Percentiles rank a stretch among this genome's conserved stretches.
phyloP scores from a whole-genome alignment of 345 rosid species.

The Lepidium didymum region DNA sequence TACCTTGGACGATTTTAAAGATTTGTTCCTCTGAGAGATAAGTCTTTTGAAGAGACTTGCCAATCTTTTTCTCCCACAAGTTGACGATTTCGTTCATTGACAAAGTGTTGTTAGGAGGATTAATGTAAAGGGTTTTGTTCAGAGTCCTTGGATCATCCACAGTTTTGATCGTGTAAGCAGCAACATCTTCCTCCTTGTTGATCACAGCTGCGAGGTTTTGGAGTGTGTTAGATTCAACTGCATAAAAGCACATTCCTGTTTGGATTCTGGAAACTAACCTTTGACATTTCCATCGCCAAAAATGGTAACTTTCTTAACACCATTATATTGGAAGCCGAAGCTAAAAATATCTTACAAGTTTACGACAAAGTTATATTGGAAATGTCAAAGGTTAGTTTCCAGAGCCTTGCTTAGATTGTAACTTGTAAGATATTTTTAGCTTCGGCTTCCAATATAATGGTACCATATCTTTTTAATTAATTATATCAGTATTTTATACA shows the following conservation, averaged over 20 bases:
- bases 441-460: too few relatives aligned
- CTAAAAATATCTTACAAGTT: too few relatives aligned
- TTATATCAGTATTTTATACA: too few relatives aligned
- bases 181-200: conserved; percentile 50
- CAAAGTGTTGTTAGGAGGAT: conserved; percentile 39
- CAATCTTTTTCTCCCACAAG: conserved; percentile 54
- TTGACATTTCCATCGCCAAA: background rate
- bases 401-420: too few relatives aligned
- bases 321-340: too few relatives aligned
- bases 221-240: too few relatives aligned
- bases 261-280: background rate
- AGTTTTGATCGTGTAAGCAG: conserved; percentile 36
- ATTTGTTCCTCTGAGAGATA: conserved; percentile 40
- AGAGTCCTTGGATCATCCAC: conserved; percentile 51
- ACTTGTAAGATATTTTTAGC: too few relatives aligned
- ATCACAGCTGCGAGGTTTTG: conserved; percentile 7
- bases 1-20: conserved; percentile 44
- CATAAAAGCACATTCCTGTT: too few relatives aligned
- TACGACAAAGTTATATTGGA: too few relatives aligned
- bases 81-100: conserved; percentile 47
- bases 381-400: too few relatives aligned
- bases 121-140: conserved; percentile 45
- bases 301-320: too few relatives aligned
- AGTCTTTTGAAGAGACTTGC: conserved; percentile 40
- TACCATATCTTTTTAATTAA: too few relatives aligned